Evolutionary conservation across 805 yeast species (phyloP), one percentile per base, ranked within the genome.

Genomic region (Wickerhamomyces subpelliculosus): DNA sequence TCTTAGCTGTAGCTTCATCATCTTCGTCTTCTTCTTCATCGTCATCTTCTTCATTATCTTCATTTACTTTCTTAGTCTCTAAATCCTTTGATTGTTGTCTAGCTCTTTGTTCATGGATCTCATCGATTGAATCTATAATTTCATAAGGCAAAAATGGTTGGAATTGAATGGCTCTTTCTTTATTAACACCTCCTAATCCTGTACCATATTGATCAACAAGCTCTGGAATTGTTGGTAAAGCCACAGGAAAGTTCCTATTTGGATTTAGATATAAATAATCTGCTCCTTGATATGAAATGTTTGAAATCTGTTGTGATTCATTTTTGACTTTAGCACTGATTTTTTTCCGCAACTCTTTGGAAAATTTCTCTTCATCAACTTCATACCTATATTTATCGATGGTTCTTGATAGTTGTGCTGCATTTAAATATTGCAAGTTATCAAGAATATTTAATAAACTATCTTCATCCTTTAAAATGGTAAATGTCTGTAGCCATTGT

Each of bases 401-500:
- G 0, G 79, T 74, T 50, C 82, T 80, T 43, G 80, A 61, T 32
- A 93, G 56, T 54, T 89, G 97, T 29, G 64, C 62, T 19, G 85
- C 78, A 38, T 83, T 81, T 41, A 93, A 64, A 12, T 63, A 57
- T 16, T 73, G 75, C 45, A 81, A 69, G 39, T 75, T 70, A 14
- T 62, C 61, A 24, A 76, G 54, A 8, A 84, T 73, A 11, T 70
- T 65, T 8, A 72, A 68, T 36, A 84, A 67, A 27, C 78, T 64
- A 38, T 80, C 88, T 40, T 78, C 83, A 41, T 76, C 78, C 14
- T 71, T 71, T 32, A 89, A 62, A 12, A 83, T 75, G 1, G 94
- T 75, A 58, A 87, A 75, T 31, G 90, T 83, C 58, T 89, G 97
- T 36, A 89, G 62, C 90, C 95, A 90, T 58, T 90, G 96, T 39